These are phyloP conservation scores for Flaveria floridana DNA, from an alignment of 140 eudicot genomes.

Conservation along the genomic window DNA sequence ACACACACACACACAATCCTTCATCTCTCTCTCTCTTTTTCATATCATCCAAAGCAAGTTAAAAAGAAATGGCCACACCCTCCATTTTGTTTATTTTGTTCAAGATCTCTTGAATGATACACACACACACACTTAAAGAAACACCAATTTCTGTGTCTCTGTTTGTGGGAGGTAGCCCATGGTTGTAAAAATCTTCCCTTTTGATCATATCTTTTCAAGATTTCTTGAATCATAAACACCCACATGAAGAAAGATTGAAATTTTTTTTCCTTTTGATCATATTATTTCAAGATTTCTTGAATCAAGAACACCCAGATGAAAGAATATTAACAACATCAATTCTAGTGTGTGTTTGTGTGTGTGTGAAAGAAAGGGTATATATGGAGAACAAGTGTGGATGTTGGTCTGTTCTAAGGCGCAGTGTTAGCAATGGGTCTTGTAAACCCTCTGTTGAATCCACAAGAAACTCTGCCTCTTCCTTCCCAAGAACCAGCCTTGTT, in stretches of 20 bases:
- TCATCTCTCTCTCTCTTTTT: conserved; percentile 30
- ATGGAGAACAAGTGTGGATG: conserved; percentile 91
- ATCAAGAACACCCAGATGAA: not conserved
- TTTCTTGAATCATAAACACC: conserved; percentile 34
- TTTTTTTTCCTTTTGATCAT: conserved; percentile 17
- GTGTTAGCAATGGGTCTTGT: conserved; percentile 48
- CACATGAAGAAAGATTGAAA: conserved; percentile 17
- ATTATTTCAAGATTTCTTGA: conserved; percentile 31
- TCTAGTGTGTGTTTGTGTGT: not conserved
- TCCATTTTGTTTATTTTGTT: conserved; percentile 24
- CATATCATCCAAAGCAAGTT: conserved; percentile 25
- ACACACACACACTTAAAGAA: conserved; percentile 17
- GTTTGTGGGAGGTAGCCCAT: not conserved
- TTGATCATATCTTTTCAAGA: conserved; percentile 25
- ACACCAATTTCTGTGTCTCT: conserved; percentile 21
- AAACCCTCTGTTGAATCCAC: conserved; percentile 59
- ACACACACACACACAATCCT: conserved; percentile 19
- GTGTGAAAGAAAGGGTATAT: not conserved
- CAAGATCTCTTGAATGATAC: conserved; percentile 29
- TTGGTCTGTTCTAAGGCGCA: conserved; percentile 70
- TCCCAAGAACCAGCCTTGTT: conserved; percentile 87
- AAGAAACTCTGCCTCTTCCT: conserved; percentile 50
- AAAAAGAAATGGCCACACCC: conserved; percentile 24
- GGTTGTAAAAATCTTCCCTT: conserved; percentile 14
- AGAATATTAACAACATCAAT: not conserved